Conservation (phyloP, 768 basidiomycete genomes). For the Hygrophorus pudorinus region DNA sequence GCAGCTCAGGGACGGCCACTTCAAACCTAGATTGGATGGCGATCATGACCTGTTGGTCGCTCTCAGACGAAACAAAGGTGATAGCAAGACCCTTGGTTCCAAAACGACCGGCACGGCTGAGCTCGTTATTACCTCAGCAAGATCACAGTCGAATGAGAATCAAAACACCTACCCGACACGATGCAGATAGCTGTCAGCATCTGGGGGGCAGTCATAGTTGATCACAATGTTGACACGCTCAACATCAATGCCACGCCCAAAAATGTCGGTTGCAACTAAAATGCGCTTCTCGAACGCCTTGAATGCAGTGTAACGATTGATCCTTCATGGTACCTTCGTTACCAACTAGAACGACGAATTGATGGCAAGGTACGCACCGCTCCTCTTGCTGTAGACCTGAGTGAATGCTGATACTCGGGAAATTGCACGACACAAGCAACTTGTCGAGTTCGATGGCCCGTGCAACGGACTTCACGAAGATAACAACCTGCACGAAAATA, state of each 20-base stretch:
- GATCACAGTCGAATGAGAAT: neutral
- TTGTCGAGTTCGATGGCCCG: slow-evolving; percentile 96
- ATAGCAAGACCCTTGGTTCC: slow-evolving; percentile 99
- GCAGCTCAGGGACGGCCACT: slow-evolving; percentile 91
- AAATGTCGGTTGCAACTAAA: slow-evolving; percentile 97
- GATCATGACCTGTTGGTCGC: slow-evolving; percentile 89
- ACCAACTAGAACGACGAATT: slow-evolving; percentile 2
- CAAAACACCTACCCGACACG: slow-evolving; percentile 70
- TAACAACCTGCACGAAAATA: slow-evolving; percentile 69
- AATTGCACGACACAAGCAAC: slow-evolving; percentile 92
- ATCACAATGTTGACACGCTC: slow-evolving; percentile 99
- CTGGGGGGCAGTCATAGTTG: slow-evolving; percentile 96
- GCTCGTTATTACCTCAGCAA: neutral
- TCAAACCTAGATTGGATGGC: slow-evolving; percentile 95
- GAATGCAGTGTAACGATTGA: slow-evolving; percentile 93
- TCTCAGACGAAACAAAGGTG: slow-evolving; percentile 90
- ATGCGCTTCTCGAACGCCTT: slow-evolving; percentile 99
- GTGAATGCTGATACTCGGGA: slow-evolving; percentile 96
- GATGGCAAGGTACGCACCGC: slow-evolving; percentile 47
- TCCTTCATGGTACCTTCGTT: slow-evolving; percentile 35
- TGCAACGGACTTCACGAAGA: slow-evolving; percentile 97
- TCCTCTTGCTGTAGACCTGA: slow-evolving; percentile 93
- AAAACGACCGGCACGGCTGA: slow-evolving; percentile 94
- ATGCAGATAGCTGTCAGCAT: slow-evolving; percentile 97
- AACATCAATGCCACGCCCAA: slow-evolving; percentile 98